Evolutionary conservation across 2,329 filamentous ascomycete species (phyloP), one percentile per base, ranked within the genome.

Genomic region (Epichloe typhina): DNA sequence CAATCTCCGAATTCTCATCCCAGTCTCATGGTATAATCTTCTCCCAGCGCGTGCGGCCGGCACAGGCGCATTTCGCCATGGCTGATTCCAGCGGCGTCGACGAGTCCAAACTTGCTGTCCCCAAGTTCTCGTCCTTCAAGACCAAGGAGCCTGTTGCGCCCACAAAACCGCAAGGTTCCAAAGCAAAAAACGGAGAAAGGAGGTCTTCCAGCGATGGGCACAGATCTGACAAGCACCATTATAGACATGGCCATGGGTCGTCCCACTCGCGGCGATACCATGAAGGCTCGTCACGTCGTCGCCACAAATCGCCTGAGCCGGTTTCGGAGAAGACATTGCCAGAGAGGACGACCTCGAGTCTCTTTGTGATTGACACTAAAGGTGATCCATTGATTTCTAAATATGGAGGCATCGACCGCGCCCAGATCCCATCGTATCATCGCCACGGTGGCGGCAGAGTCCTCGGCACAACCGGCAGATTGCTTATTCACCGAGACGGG

Each of bases 41-140:
- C 11, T 15, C 11, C 36, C 12, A 15, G 21, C 33, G 33, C 33
- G 21, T 37, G 12, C n/a, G 8, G n/a, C 21, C 7, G 17, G 33
- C 13, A 41, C 35, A 35, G 39, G 21, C 33, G n/a, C 33, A 36
- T 31, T 21, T 13, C 36, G 37, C 17, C n/a, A 51, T 49, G 56
- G 55, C 50, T 47, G 67, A 66, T 62, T 58, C 62, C 26, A 53
- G 52, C 42, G 58, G 57, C 44, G 59, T 61, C 43, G 57, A 60
- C 38, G 55, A 55, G 36, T 35, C 40, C 8, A 54, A 57, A 11
- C 40, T 61, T 33, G 62, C 57, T 15, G 57, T 59, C 5, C 86
- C 86, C 6, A 88, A 82, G 58, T 90, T 91, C 61, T 73, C 79
- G 19, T 90, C 86, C 55, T 91, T 90, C 70, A 83, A 77, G 57